Evolutionary conservation across 441 rosid genomes (phyloP), one percentile per base, ranked within the genome.

Genomic region (Biscutella laevigata): DNA sequence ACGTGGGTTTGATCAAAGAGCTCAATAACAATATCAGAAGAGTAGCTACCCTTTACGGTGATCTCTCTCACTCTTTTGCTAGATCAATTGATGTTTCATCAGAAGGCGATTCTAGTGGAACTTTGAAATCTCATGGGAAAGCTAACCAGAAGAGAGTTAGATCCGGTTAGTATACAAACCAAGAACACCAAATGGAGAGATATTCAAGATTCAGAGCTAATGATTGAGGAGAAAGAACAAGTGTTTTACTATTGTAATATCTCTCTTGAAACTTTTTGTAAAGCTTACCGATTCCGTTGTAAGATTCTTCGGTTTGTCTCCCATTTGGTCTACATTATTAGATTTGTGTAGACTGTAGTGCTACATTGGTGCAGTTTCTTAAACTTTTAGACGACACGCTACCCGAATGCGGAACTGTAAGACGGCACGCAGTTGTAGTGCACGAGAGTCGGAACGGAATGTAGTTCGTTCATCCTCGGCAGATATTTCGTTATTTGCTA

Each of bases 21-120:
- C 87, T 92, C 49, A 88, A 88, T 75, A 86, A 86, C 72, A 92
- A 92, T 64, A 79, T 88, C 62, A 79, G 89, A 48, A 82, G 95
- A 63, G 94, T 92, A 22, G 96, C 81, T 53, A 87, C 78, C 61
- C 88, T 88, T 38, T 88, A 92, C 54, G 77, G 89, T 5, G 98
- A 81, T 72, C 87, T 88, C 61, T 92, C 96, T 0, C 72, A 62
- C 64, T 70, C 80, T 29, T 75, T 92, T 71, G 62, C 75, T 45
- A 75, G 77, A 68, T 73, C 94, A 51, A 39, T 71, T 63, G 98
- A 83, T 19, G 74, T 71, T 57, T 79, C 88, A 15, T 87, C 88
- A 0, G 98, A 91, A 52, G 98, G 91, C 6, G 96, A 91, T 26
- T 83, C 91, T 4, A 71, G 78, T 22, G 85, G 81, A 40, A 62